These are phyloP conservation scores for Colletotrichum somersetense DNA, from an alignment of 2,329 filamentous ascomycete genomes.

Conservation along the genomic window DNA sequence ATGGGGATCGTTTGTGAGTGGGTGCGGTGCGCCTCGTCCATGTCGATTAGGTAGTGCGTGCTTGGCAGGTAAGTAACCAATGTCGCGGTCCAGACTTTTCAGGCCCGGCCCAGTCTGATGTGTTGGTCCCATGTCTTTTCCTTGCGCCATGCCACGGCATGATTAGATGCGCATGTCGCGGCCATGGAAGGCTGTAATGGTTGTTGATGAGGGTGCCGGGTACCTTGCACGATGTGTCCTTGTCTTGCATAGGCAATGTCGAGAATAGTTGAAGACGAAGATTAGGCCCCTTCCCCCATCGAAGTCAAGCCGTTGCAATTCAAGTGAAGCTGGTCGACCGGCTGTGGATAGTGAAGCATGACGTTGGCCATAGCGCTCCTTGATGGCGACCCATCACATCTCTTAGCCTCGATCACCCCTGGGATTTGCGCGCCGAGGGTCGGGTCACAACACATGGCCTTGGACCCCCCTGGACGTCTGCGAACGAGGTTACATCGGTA, in stretches of 20 bases:
- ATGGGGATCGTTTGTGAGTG: constrained; percentile 11
- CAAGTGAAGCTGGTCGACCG: no score
- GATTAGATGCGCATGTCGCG: background rate
- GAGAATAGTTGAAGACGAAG: no score
- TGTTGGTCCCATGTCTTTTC: background rate
- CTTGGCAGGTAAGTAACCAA: no score
- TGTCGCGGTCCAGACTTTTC: background rate
- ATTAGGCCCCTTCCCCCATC: background rate
- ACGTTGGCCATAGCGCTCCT: constrained; percentile 19
- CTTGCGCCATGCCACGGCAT: background rate
- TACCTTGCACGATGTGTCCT: no score
- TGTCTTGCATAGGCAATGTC: no score
- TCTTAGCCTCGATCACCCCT: background rate
- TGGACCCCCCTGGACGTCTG: background rate
- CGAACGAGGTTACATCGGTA: constrained; percentile 8
- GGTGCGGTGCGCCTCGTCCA: constrained; percentile 1
- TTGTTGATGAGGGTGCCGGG: no score
- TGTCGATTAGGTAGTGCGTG: background rate
- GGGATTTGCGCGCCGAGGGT: background rate
- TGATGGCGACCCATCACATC: background rate
- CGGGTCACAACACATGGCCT: constrained; percentile 17
- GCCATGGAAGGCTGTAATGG: background rate
- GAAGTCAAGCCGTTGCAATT: background rate
- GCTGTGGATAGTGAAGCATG: background rate
- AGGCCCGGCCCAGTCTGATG: background rate